phyloP scores from a whole-genome alignment of 805 yeast genomes.

The Barnettozyma salicaria region DNA sequence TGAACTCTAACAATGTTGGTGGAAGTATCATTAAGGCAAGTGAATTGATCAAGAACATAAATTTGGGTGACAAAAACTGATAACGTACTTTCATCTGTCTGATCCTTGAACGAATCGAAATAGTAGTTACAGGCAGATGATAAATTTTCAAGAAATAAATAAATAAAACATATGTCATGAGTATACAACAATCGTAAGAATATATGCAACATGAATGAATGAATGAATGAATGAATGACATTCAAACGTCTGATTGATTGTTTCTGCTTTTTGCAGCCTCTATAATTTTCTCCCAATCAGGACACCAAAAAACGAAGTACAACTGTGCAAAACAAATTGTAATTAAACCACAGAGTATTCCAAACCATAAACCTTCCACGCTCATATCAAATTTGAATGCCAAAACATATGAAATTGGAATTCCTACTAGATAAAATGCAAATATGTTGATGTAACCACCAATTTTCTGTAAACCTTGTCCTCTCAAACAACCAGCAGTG shows the following conservation, averaged over 20 bases:
- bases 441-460: slow-evolving; percentile 68
- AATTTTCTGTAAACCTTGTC: slow-evolving; percentile 77
- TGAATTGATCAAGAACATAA: slow-evolving; percentile 20
- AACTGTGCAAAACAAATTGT: slow-evolving; percentile 40
- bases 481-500: slow-evolving; percentile 75
- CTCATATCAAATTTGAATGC: slow-evolving; percentile 32
- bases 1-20: slow-evolving; percentile 15
- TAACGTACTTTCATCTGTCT: too few species aligned
- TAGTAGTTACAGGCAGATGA: too few species aligned
- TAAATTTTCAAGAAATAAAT: too few species aligned
- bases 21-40: slow-evolving; percentile 24
- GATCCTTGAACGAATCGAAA: too few species aligned
- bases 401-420: slow-evolving; percentile 57
- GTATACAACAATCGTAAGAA: background rate
- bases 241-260: slow-evolving; percentile 6
- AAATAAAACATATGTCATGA: too few species aligned
- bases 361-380: slow-evolving; percentile 58
- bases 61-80: slow-evolving; percentile 5
- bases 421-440: slow-evolving; percentile 65
- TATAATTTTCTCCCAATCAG: slow-evolving; percentile 47
- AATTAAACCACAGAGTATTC: slow-evolving; percentile 50
- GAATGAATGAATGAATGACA: background rate
- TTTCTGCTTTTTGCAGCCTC: slow-evolving; percentile 39
- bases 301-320: slow-evolving; percentile 34
- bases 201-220: background rate